Conservation (phyloP, 345 rosid genomes). For the Litchi chinensis region DNA sequence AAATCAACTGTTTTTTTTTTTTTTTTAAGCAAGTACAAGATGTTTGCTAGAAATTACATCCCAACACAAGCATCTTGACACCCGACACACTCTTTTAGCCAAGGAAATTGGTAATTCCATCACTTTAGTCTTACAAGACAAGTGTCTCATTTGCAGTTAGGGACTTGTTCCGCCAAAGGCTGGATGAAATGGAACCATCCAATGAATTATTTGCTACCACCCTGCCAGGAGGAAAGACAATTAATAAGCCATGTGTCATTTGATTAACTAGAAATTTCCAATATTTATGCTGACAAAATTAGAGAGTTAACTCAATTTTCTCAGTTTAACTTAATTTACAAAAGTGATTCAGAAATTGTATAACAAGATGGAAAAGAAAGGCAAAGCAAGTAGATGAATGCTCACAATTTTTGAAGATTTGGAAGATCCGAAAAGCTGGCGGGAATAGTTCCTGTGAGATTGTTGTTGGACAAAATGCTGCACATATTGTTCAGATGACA, state of each 20-base stretch:
- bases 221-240: constrained; percentile 53
- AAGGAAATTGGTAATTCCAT: neutral
- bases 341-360: neutral
- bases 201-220: constrained; percentile 75
- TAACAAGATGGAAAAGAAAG: constrained; percentile 1
- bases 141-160: constrained; percentile 54
- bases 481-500: constrained; percentile 28
- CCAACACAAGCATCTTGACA: neutral
- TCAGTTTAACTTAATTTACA: neutral
- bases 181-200: constrained; percentile 66
- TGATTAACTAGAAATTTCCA: neutral
- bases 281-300: neutral
- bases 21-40: neutral
- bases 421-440: constrained; percentile 63
- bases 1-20: neutral
- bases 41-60: neutral
- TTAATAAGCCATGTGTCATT: constrained; percentile 11
- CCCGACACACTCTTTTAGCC: neutral
- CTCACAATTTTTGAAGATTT: constrained; percentile 75
- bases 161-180: constrained; percentile 69
- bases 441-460: constrained; percentile 74
- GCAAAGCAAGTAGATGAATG: constrained; percentile 19
- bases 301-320: neutral
- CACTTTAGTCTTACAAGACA: constrained; percentile 57
- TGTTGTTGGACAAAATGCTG: constrained; percentile 77